These are phyloP conservation scores for Blepharisma japonicum DNA, from an alignment of 73 alveolate species.

Conservation along the genomic window DNA sequence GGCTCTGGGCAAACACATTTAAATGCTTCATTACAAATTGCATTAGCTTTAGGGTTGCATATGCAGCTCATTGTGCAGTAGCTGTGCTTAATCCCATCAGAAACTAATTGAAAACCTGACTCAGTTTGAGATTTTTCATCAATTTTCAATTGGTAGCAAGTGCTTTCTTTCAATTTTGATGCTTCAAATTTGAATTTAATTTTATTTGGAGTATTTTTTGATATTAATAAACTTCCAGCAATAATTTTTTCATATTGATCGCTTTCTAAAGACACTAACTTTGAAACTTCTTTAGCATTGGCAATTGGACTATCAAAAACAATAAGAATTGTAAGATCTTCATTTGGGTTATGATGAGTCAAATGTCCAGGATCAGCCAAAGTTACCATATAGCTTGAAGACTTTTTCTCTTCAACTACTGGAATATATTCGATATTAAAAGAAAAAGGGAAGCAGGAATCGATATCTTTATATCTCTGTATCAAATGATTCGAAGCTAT, in stretches of 20 bases:
- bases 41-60: constrained; percentile 10
- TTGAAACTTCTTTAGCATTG: too few relatives aligned
- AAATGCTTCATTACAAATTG: background rate
- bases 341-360: too few relatives aligned
- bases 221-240: background rate
- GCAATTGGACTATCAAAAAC: too few relatives aligned
- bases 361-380: too few relatives aligned
- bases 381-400: too few relatives aligned
- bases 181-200: background rate
- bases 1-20: constrained; percentile 21
- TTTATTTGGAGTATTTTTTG: background rate
- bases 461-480: constrained; percentile 11
- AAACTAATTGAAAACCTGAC: background rate
- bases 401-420: background rate
- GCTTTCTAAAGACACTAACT: too few relatives aligned
- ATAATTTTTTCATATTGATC: too few relatives aligned
- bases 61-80: constrained; percentile 8
- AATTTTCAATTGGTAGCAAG: background rate
- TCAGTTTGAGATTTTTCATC: too few relatives aligned
- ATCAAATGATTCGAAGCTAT: constrained; percentile 5
- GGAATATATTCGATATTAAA: background rate
- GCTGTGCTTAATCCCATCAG: constrained; percentile 1
- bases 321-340: too few relatives aligned
- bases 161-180: background rate
- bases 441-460: constrained; percentile 5